Conservation (phyloP, 164 flowering plant species). For the Kalanchoe fedtschenkoi region DNA sequence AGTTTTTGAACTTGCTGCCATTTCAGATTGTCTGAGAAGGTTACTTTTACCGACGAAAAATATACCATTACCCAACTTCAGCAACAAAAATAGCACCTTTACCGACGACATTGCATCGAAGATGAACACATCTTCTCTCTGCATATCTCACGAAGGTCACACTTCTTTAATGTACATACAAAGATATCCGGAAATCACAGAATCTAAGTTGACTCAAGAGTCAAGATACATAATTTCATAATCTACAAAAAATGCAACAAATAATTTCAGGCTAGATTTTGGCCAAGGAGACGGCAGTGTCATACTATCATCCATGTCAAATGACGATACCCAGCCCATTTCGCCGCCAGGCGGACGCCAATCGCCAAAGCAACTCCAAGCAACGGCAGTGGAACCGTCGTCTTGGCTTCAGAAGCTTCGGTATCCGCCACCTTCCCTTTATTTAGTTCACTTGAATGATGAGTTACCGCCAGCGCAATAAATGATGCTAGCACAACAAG, state of each 20-base stretch:
- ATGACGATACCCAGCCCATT: constrained; percentile 80
- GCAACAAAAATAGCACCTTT: too few relatives aligned
- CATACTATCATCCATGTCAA: constrained; percentile 88
- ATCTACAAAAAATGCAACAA: not conserved
- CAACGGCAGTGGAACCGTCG: constrained; percentile 54
- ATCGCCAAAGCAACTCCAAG: constrained; percentile 56
- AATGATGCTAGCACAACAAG: constrained; percentile 33
- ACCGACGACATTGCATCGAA: too few relatives aligned
- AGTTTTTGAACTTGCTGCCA: too few relatives aligned
- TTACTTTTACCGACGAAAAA: too few relatives aligned
- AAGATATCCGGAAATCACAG: too few relatives aligned
- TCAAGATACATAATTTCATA: too few relatives aligned
- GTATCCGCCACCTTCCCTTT: constrained; percentile 20
- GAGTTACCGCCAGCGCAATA: constrained; percentile 53
- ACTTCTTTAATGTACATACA: too few relatives aligned
- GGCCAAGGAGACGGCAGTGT: constrained; percentile 4
- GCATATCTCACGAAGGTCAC: too few relatives aligned
- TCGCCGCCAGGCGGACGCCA: constrained; percentile 60
- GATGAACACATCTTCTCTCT: too few relatives aligned
- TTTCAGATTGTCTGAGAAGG: too few relatives aligned
- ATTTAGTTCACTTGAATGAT: constrained; percentile 34
- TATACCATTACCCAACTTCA: too few relatives aligned
- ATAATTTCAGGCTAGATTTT: not conserved
- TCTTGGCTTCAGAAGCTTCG: constrained; percentile 15
- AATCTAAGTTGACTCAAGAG: too few relatives aligned